Evolutionary conservation across 164 flowering plant genomes (phyloP).

Genomic region (Stephania yunnanensis): DNA sequence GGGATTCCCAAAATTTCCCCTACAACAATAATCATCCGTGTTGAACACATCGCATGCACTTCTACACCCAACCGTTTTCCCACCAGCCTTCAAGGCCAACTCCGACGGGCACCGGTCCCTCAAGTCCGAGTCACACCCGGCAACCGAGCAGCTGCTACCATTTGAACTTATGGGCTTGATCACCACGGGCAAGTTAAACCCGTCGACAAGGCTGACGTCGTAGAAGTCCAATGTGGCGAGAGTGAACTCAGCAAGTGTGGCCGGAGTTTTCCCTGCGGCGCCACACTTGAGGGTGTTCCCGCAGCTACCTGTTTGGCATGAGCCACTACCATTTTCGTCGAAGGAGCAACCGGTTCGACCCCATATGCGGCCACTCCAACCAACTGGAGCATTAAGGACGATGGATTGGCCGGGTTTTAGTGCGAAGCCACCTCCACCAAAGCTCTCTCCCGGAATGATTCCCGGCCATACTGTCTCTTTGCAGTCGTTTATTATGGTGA

Average conservation of each 20-base stretch:
- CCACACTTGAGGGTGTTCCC: constrained; percentile 57
- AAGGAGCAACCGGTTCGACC: constrained; percentile 89
- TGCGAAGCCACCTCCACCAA: constrained; percentile 61
- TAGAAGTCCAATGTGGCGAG: constrained; percentile 60
- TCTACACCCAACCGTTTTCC: constrained; percentile 52
- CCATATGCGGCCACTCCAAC: constrained; percentile 94
- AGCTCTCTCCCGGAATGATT: constrained; percentile 55
- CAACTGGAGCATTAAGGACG: constrained; percentile 56
- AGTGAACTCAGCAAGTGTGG: constrained; percentile 85
- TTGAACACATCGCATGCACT: constrained; percentile 89
- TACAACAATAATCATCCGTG: constrained; percentile 82
- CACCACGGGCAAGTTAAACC: constrained; percentile 65
- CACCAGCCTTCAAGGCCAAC: constrained; percentile 43
- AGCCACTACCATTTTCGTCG: constrained; percentile 53
- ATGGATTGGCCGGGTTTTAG: constrained; percentile 55
- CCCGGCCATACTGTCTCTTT: constrained; percentile 85
- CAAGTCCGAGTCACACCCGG: constrained; percentile 71
- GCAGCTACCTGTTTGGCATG: constrained; percentile 72
- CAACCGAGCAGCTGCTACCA: constrained; percentile 61
- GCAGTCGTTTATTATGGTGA: constrained; percentile 80
- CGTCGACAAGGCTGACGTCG: constrained; percentile 95
- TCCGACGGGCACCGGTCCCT: constrained; percentile 61
- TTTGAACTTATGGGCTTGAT: constrained; percentile 56
- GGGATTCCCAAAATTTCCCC: constrained; percentile 57
- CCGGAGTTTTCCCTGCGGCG: constrained; percentile 68